Evolutionary conservation across 306 rosid species (phyloP).

Genomic region (Argentina anserina): DNA sequence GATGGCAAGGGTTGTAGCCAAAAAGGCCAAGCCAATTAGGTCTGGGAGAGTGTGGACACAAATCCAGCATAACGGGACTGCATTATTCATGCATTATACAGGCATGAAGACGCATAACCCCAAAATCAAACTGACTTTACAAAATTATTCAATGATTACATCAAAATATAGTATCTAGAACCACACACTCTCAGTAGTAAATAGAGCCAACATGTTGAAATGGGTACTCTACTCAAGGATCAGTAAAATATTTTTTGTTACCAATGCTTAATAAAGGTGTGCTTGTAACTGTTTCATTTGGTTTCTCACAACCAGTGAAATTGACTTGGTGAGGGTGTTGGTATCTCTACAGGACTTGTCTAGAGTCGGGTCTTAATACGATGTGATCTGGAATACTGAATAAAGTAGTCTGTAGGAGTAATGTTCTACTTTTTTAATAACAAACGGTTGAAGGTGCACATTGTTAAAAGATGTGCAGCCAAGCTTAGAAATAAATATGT

Average conservation of each 20-base stretch:
- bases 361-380: neutral
- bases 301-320: neutral
- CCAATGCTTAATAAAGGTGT: neutral
- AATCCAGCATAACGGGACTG: neutral
- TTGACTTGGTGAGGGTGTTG: neutral
- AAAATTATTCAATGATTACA: neutral
- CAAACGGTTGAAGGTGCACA: neutral
- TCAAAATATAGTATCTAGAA: neutral
- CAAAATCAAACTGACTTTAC: neutral
- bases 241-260: neutral
- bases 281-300: neutral
- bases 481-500: neutral
- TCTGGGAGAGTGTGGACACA: neutral
- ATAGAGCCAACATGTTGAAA: neutral
- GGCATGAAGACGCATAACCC: neutral
- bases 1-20: neutral
- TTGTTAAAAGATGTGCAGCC: neutral
- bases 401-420: constrained; percentile 4
- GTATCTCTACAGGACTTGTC: neutral
- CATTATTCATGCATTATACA: neutral
- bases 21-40: neutral
- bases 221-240: neutral
- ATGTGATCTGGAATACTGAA: neutral
- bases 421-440: neutral
- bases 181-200: constrained; percentile 1